Conservation (phyloP, 257 asterid genomes). For the Solanum clarkiae region DNA sequence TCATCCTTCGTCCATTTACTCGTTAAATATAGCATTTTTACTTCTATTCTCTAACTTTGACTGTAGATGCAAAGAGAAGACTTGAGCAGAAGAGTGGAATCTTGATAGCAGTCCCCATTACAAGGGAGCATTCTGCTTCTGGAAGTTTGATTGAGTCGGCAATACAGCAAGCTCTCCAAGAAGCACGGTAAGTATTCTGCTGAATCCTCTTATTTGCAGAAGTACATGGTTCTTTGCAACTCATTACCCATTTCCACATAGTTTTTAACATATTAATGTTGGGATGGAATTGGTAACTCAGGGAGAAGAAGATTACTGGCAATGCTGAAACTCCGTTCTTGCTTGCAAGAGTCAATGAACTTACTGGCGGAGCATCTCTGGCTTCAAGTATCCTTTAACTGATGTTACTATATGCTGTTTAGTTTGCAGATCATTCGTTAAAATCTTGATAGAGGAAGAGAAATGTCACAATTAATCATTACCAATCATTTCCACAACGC, state of each 20-base stretch:
- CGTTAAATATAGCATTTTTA: background rate
- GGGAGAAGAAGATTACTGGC: slow-evolving; percentile 75
- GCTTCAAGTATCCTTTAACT: slow-evolving; percentile 69
- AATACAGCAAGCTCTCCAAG: slow-evolving; percentile 71
- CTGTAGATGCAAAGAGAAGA: slow-evolving; percentile 44
- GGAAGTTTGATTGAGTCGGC: slow-evolving; percentile 71
- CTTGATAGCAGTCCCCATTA: slow-evolving; percentile 82
- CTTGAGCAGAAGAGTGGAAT: slow-evolving; percentile 62
- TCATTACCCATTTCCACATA: background rate
- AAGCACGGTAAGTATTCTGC: slow-evolving; percentile 52
- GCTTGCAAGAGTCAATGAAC: slow-evolving; percentile 79
- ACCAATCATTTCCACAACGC: background rate
- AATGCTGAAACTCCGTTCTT: slow-evolving; percentile 88
- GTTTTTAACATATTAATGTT: background rate
- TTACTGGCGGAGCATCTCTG: slow-evolving; percentile 92
- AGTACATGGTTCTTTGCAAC: background rate
- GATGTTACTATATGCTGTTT: background rate
- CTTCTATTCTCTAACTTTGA: background rate
- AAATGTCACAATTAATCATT: background rate
- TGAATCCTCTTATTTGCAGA: background rate
- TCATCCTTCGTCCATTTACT: background rate
- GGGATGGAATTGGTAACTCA: slow-evolving; percentile 16
- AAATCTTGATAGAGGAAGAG: background rate
- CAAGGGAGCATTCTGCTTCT: slow-evolving; percentile 71
- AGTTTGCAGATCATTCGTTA: background rate